Percentiles rank a stretch among this genome's conserved stretches.
These are phyloP conservation scores for Solanum pinnatisectum DNA, from an alignment of 257 asterid species.

Conservation along the genomic window DNA sequence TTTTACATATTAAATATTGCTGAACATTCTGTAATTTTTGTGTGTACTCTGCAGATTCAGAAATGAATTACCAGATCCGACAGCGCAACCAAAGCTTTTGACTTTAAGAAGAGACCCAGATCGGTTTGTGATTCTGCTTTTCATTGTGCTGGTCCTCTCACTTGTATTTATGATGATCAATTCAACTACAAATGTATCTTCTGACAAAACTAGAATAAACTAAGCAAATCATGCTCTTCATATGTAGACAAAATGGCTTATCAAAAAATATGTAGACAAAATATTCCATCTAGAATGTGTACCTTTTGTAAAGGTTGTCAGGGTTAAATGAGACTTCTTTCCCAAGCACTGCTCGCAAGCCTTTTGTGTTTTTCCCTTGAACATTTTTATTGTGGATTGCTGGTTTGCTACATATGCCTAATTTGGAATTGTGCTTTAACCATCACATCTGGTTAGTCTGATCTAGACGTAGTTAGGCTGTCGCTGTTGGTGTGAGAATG, in stretches of 20 bases:
- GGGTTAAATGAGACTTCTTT: background rate
- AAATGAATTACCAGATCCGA: conserved; percentile 95
- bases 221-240: background rate
- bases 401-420: background rate
- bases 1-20: background rate
- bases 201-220: background rate
- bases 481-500: background rate
- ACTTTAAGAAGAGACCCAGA: conserved; percentile 70
- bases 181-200: background rate
- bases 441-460: background rate
- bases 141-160: background rate
- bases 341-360: background rate
- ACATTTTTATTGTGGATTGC: background rate
- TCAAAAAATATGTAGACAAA: background rate
- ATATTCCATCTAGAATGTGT: background rate
- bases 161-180: background rate
- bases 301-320: background rate
- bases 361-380: background rate
- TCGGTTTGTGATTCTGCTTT: conserved; percentile 34
- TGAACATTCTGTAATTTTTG: background rate
- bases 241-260: background rate
- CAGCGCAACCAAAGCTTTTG: conserved; percentile 92
- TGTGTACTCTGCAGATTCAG: conserved; percentile 59
- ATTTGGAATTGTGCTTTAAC: background rate
- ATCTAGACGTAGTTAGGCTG: background rate